A percentile compares a stretch with the other conserved stretches of the same genome.
Conservation (phyloP, 331 rosid species). For the Quercus tomentella region DNA sequence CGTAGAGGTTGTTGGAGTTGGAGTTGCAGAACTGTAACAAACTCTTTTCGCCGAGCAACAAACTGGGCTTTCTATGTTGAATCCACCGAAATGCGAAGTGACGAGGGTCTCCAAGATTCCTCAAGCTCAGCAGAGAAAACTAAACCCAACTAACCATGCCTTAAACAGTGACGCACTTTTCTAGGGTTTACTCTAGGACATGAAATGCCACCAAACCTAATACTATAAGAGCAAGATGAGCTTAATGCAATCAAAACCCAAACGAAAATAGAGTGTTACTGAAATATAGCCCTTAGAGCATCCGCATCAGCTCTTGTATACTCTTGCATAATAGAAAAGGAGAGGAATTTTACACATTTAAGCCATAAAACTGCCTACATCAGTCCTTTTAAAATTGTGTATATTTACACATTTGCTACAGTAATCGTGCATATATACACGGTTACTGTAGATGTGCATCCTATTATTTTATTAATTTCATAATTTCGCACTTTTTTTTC, state of each 20-base stretch:
- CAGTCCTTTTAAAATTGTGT: too few species aligned
- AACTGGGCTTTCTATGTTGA: slow-evolving; percentile 60
- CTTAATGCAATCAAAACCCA: slow-evolving; percentile 27
- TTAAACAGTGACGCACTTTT: background rate
- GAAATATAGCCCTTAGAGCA: background rate
- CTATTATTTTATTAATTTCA: too few species aligned
- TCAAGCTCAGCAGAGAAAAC: background rate
- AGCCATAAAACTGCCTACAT: too few species aligned
- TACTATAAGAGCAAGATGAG: slow-evolving; percentile 1
- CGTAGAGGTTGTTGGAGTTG: slow-evolving; percentile 79
- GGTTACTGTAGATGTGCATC: too few species aligned
- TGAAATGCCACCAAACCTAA: slow-evolving; percentile 14
- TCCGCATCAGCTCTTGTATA: too few species aligned
- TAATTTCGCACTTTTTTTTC: too few species aligned
- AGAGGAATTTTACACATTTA: too few species aligned
- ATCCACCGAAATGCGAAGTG: slow-evolving; percentile 50
- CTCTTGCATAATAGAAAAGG: too few species aligned
- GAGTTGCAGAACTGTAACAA: slow-evolving; percentile 36
- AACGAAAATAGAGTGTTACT: background rate
- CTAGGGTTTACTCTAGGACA: slow-evolving; percentile 8
- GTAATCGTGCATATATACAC: too few species aligned
- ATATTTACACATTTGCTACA: too few species aligned
- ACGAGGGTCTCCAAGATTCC: slow-evolving; percentile 26
- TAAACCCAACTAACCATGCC: background rate
- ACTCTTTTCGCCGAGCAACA: slow-evolving; percentile 67